A percentile compares a stretch with the other conserved stretches of the same genome.
Evolutionary conservation across 768 basidiomycete species (phyloP).

Genomic region (Rhodosporidiobolus sp.): DNA sequence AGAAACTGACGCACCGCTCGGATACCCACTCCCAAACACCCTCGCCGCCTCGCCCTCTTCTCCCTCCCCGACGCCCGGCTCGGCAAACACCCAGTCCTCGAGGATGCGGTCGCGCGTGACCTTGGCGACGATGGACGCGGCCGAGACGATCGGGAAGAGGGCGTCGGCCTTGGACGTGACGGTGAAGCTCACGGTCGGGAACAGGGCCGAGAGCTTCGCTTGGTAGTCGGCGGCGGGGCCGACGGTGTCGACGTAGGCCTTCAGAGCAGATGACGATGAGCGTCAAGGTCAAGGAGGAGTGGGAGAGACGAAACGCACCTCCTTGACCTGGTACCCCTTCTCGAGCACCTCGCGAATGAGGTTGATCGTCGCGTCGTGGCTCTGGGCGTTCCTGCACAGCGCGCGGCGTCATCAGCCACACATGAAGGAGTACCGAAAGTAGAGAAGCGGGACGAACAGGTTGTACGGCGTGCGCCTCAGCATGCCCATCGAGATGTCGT

Average conservation of each 20-base stretch:
- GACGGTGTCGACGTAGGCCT: conserved; percentile 94
- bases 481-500: conserved; percentile 89
- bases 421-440: neutral
- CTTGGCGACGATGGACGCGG: conserved; percentile 96
- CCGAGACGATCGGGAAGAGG: conserved; percentile 94
- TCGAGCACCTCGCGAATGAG: conserved; percentile 81
- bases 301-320: conserved; percentile 54
- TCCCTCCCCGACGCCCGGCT: conserved; percentile 6
- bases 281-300: neutral
- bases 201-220: conserved; percentile 70
- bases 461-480: conserved; percentile 75
- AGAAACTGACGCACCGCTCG: conserved; percentile 73
- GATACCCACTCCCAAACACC: conserved; percentile 79
- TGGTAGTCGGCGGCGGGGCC: conserved; percentile 84
- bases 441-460: conserved; percentile 52
- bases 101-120: conserved; percentile 89
- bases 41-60: conserved; percentile 44
- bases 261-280: neutral
- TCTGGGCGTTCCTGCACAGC: conserved; percentile 63
- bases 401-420: neutral
- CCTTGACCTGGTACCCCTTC: conserved; percentile 72
- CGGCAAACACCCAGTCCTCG: conserved; percentile 71
- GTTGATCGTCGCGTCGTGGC: conserved; percentile 81
- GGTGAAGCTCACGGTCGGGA: conserved; percentile 77
- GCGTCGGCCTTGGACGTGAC: conserved; percentile 90